Percentiles rank a stretch among this genome's conserved stretches.
Evolutionary conservation across 2,329 filamentous ascomycete genomes (phyloP).

Genomic region (Acarospora socialis): DNA sequence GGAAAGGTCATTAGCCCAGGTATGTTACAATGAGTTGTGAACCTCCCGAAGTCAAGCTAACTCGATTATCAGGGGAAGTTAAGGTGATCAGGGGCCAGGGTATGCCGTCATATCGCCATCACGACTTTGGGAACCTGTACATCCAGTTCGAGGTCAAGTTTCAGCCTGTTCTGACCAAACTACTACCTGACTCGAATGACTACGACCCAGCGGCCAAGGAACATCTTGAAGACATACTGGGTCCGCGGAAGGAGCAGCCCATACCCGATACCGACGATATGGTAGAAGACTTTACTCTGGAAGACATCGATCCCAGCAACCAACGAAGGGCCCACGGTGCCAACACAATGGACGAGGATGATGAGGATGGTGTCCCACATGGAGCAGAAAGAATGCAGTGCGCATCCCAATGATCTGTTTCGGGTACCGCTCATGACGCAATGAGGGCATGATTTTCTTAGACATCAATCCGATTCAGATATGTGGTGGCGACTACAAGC

Average conservation of each 20-base stretch:
- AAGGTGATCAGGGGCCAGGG: slow-evolving; percentile 94
- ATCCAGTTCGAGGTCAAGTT: slow-evolving; percentile 98
- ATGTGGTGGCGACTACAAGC: too few species aligned
- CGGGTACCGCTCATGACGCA: too few species aligned
- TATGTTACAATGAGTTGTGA: slow-evolving; percentile 35
- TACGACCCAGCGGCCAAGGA: slow-evolving; percentile 56
- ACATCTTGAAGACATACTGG: slow-evolving; percentile 72
- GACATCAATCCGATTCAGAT: too few species aligned
- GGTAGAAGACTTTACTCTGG: slow-evolving; percentile 77
- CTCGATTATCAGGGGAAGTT: slow-evolving; percentile 51
- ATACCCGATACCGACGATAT: slow-evolving; percentile 69
- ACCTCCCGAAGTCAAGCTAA: slow-evolving; percentile 13
- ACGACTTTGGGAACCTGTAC: slow-evolving; percentile 91
- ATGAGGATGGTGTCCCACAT: slow-evolving; percentile 36
- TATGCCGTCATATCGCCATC: slow-evolving; percentile 92
- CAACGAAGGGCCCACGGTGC: slow-evolving; percentile 55
- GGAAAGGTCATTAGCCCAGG: slow-evolving; percentile 90
- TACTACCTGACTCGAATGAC: slow-evolving; percentile 56
- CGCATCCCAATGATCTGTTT: slow-evolving; percentile 39
- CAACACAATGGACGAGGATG: slow-evolving; percentile 55
- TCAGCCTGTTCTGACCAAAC: slow-evolving; percentile 39
- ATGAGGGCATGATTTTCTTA: too few species aligned
- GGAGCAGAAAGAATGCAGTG: slow-evolving; percentile 38
- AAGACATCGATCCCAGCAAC: slow-evolving; percentile 60
- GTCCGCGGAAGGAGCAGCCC: slow-evolving; percentile 49